Base-by-base conservation (phyloP, 2,329 filamentous ascomycete species). In the Alternaria tenuissima region DNA sequence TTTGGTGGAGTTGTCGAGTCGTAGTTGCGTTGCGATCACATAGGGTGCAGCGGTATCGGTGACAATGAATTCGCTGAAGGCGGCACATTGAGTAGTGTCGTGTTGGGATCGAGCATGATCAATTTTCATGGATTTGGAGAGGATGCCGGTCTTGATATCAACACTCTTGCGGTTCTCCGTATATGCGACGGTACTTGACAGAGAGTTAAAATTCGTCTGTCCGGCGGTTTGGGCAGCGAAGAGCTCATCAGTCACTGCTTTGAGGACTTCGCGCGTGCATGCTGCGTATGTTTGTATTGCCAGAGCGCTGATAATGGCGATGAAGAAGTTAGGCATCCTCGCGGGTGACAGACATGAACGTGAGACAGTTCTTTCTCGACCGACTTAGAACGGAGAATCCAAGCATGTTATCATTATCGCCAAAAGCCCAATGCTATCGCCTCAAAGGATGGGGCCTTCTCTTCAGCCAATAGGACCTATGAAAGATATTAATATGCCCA, bases 11-110 rank as follows among this genome's bases (percentile, higher is more conserved):
- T 72, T 71, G 49, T 69, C 68, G 12, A 73, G 30, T 7, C 70
- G 67, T 12, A 73, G n/a, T 48, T 73, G 71, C 0, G 66, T 69
- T n/a, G 63, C 65, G 49, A 76, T 70, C 32, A 75, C 74, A 36
- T 74, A 73, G 2, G 73, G 73, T 5, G 67, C 67, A 5, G 68
- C 49, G 7, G 64, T 42, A 39, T 68, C 66, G 28, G 67, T 70
- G 41, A 73, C 62, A 53, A 76, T 74, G 64, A 69, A 61, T 53
- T 76, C 73, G 62, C 59, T 68, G 57, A 71, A 76, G 36, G 68
- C 61, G 18, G 72, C 72, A 59, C 72, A 75, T 56, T 70, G 67
- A 1, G 63, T 39, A 4, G 67, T 54, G 55, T 75, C 72, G 64
- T 69, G 67, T 39, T 73, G 71, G 41, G 64, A 65, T 26, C 71